Percentiles rank a stretch among this genome's conserved stretches.
Evolutionary conservation across 2,329 filamentous ascomycete genomes (phyloP).

Genomic region (Xylariaceae sp.): DNA sequence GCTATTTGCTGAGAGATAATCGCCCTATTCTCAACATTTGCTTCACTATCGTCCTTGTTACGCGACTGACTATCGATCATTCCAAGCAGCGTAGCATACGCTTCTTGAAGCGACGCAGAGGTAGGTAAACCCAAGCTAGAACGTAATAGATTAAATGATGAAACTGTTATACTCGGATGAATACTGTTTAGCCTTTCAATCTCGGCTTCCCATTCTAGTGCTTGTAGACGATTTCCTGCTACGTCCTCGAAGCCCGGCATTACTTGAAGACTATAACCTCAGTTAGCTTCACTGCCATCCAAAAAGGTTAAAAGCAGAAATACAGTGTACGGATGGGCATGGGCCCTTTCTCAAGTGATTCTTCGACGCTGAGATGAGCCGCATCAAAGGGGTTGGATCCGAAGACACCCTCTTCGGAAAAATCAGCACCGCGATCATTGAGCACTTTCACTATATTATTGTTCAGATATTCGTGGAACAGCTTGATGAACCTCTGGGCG

Average conservation of each 20-base stretch:
- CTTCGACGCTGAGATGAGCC: conserved; percentile 25
- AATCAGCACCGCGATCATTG: not conserved
- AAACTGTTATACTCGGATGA: conserved; percentile 30
- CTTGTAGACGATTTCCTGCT: conserved; percentile 21
- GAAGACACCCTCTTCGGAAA: conserved; percentile 6
- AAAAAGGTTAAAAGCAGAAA: not conserved
- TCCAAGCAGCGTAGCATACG: conserved; percentile 27
- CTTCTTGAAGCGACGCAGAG: conserved; percentile 29
- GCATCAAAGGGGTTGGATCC: conserved; percentile 30
- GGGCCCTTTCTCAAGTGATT: conserved; percentile 24
- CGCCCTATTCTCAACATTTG: conserved; percentile 15
- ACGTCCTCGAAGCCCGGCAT: conserved; percentile 25
- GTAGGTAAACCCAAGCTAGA: conserved; percentile 16
- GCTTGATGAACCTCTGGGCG: conserved; percentile 25
- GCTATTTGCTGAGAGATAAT: conserved; percentile 33
- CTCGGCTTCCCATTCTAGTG: conserved; percentile 35
- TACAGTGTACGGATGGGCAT: conserved; percentile 36
- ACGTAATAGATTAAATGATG: conserved; percentile 26
- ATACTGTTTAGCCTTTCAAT: conserved; percentile 32
- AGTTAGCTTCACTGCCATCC: conserved; percentile 22
- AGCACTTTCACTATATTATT: not conserved
- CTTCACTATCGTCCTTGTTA: conserved; percentile 1
- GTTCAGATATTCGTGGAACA: conserved; percentile 32
- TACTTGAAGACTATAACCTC: conserved; percentile 31
- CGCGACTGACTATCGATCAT: conserved; percentile 15